Percentiles rank a stretch among this genome's conserved stretches.
Conservation (phyloP, 2,329 filamentous ascomycete genomes). For the Elsinoe necatrix region DNA sequence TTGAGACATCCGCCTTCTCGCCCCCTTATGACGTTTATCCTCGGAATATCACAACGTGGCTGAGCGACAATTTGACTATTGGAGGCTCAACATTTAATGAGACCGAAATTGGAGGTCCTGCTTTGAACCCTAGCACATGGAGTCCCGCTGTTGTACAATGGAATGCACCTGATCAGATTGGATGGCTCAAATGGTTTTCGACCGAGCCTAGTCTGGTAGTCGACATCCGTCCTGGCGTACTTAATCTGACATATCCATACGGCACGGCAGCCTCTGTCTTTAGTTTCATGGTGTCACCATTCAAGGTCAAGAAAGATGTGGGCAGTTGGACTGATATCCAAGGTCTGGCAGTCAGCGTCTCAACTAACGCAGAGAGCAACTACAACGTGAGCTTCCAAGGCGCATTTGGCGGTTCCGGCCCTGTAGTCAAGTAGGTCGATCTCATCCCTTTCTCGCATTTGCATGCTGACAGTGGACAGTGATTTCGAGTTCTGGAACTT, state of each 20-base stretch:
- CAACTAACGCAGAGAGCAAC: slow-evolving; percentile 37
- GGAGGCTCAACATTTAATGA: slow-evolving; percentile 52
- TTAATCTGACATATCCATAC: slow-evolving; percentile 47
- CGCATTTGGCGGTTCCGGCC: slow-evolving; percentile 31
- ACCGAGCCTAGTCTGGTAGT: slow-evolving; percentile 36
- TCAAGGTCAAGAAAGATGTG: slow-evolving; percentile 38
- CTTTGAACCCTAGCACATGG: slow-evolving; percentile 45
- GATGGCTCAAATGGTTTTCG: slow-evolving; percentile 33
- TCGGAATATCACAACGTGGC: slow-evolving; percentile 53
- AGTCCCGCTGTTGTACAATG: slow-evolving; percentile 55
- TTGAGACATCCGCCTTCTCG: slow-evolving; percentile 46
- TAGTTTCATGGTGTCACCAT: slow-evolving; percentile 43
- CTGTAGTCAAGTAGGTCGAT: slow-evolving; percentile 28
- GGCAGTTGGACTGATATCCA: slow-evolving; percentile 41
- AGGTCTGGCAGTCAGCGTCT: slow-evolving; percentile 39
- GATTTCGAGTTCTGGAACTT: slow-evolving; percentile 38
- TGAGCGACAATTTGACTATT: slow-evolving; percentile 50
- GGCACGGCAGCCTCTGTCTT: slow-evolving; percentile 45
- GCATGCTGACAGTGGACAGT: slow-evolving; percentile 16
- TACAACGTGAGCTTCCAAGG: slow-evolving; percentile 40
- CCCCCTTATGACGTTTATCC: slow-evolving; percentile 50
- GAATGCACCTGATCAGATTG: slow-evolving; percentile 35
- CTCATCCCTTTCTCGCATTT: slow-evolving; percentile 2
- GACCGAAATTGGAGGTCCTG: slow-evolving; percentile 47
- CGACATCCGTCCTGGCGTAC: slow-evolving; percentile 32